A percentile compares a stretch with the other conserved stretches of the same genome.
Evolutionary conservation across 176 grass and related monocot genomes (phyloP).

Genomic region (Oryza coarctata): DNA sequence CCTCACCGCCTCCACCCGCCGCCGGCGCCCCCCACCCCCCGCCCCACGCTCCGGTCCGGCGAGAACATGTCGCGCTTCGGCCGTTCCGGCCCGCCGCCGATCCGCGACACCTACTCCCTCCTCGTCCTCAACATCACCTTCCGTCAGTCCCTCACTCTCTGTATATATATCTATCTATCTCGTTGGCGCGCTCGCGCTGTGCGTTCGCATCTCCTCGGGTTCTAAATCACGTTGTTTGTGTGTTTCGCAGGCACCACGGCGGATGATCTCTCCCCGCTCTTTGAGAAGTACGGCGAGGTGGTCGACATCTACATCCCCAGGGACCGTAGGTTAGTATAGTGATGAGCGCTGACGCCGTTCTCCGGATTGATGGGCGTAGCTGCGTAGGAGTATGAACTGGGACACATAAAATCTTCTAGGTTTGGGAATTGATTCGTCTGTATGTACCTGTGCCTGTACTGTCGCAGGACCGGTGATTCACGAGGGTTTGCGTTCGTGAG

Average conservation of each 20-base stretch:
- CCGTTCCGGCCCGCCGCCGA: conserved; percentile 79
- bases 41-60: not conserved
- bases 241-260: conserved; percentile 63
- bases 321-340: conserved; percentile 65
- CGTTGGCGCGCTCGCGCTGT: not conserved
- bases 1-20: not conserved
- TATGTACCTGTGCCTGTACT: conserved; percentile 13
- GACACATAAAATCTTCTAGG: not conserved
- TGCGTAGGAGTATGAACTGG: not conserved
- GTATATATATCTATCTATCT: too few species aligned
- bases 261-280: conserved; percentile 93
- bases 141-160: conserved; percentile 38
- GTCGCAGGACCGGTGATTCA: conserved; percentile 74
- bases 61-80: conserved; percentile 90
- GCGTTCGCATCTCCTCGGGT: not conserved
- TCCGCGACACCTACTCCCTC: conserved; percentile 85
- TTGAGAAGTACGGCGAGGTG: conserved; percentile 84
- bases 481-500: conserved; percentile 94
- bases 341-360: not conserved
- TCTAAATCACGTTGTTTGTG: not conserved
- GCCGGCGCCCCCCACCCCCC: conserved; percentile 24
- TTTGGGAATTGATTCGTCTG: not conserved
- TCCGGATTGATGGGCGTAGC: too few species aligned
- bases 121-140: conserved; percentile 98
- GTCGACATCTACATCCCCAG: conserved; percentile 96